These are phyloP conservation scores for Colletotrichum noveboracense DNA, from an alignment of 2,329 filamentous ascomycete species.

Conservation along the genomic window DNA sequence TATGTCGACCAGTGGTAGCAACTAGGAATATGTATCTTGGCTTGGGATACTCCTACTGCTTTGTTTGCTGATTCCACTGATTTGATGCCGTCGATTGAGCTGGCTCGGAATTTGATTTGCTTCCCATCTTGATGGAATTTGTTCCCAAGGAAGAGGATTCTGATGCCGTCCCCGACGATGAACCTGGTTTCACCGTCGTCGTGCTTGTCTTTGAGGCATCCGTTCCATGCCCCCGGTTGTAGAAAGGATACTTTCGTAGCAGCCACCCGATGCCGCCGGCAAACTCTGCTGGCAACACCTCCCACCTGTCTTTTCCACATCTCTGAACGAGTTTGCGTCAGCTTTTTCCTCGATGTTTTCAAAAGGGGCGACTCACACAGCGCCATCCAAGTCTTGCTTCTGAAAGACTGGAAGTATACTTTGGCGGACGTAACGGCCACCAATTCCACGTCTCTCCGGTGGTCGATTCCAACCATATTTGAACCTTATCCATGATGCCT, in stretches of 20 bases:
- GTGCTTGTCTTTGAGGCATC: neutral
- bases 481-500: neutral
- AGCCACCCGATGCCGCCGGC: neutral
- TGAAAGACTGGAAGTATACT: neutral
- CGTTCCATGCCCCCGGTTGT: neutral
- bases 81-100: neutral
- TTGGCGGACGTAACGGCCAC: neutral
- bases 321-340: neutral
- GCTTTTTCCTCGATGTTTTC: neutral
- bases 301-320: neutral
- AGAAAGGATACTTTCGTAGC: neutral
- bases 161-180: neutral
- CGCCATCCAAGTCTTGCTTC: neutral
- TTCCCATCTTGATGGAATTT: neutral
- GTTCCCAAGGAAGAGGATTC: neutral
- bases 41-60: neutral
- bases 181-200: neutral
- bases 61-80: neutral
- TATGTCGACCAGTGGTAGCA: neutral
- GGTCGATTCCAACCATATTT: neutral
- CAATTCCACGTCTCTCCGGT: neutral
- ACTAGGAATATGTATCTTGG: neutral
- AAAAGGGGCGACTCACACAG: neutral
- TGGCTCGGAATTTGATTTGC: neutral
- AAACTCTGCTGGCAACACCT: neutral